A percentile compares a stretch with the other conserved stretches of the same genome.
Conservation (phyloP, 2,329 filamentous ascomycete species). For the Bretziella fagacearum region DNA sequence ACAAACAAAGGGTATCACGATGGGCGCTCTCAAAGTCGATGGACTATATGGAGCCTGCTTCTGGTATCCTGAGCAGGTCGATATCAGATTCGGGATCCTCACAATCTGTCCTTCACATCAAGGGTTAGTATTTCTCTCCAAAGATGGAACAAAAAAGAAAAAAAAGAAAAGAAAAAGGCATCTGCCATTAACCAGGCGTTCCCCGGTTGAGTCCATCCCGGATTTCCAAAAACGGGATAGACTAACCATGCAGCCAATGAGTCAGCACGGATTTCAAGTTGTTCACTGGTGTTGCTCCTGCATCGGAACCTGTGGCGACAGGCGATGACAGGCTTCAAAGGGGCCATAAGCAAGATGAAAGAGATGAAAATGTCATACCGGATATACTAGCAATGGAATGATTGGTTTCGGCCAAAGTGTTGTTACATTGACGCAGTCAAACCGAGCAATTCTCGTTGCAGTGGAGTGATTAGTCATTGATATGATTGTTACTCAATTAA, state of each 20-base stretch:
- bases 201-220: constrained; percentile 9
- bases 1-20: constrained; percentile 4
- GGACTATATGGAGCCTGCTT: neutral
- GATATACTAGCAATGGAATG: no score
- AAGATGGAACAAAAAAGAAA: no score
- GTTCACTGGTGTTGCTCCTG: constrained; percentile 6
- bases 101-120: neutral
- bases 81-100: neutral
- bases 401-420: no score
- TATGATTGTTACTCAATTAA: no score
- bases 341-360: no score
- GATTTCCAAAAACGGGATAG: constrained; percentile 5
- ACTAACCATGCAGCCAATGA: constrained; percentile 10
- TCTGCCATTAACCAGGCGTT: no score
- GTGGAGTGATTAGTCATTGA: no score
- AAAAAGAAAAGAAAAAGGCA: neutral
- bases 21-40: neutral
- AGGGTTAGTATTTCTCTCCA: neutral
- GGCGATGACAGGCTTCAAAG: no score
- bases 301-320: constrained; percentile 9
- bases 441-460: no score
- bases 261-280: constrained; percentile 11
- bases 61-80: neutral
- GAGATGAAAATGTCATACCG: no score
- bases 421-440: no score